Percentiles rank a stretch among this genome's conserved stretches.
Conservation (phyloP, 768 basidiomycete species). For the Mrakia frigida region DNA sequence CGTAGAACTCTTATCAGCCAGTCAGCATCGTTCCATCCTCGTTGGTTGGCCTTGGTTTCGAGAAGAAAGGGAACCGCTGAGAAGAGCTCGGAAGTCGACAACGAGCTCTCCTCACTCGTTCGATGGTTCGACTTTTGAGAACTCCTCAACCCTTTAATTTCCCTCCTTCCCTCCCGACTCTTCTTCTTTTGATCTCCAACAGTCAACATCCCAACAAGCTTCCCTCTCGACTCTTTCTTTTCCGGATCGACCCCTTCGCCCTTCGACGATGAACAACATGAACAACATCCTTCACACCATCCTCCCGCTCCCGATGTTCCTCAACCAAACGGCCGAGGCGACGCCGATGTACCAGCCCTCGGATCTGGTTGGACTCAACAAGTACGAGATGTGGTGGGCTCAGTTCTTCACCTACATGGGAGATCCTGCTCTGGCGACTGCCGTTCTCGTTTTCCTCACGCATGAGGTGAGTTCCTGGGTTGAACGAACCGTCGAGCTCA, state of each 20-base stretch:
- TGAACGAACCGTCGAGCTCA: too few species aligned
- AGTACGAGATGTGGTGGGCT: slow-evolving; percentile 12
- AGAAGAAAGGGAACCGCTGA: neutral
- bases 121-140: neutral
- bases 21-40: neutral
- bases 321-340: neutral
- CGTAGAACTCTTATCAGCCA: neutral
- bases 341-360: neutral
- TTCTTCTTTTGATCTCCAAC: neutral
- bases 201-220: neutral
- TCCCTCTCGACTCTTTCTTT: neutral
- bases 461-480: slow-evolving; percentile 21
- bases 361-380: slow-evolving; percentile 5
- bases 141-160: too few species aligned
- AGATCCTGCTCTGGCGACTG: slow-evolving; percentile 19
- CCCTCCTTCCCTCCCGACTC: neutral
- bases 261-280: neutral
- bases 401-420: slow-evolving; percentile 9
- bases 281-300: neutral
- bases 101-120: neutral
- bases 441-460: slow-evolving; percentile 9
- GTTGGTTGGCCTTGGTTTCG: too few species aligned
- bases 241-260: neutral
- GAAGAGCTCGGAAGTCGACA: neutral
- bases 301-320: neutral